These are phyloP conservation scores for Diaporthe destruens DNA, from an alignment of 2,329 filamentous ascomycete species.

Conservation along the genomic window DNA sequence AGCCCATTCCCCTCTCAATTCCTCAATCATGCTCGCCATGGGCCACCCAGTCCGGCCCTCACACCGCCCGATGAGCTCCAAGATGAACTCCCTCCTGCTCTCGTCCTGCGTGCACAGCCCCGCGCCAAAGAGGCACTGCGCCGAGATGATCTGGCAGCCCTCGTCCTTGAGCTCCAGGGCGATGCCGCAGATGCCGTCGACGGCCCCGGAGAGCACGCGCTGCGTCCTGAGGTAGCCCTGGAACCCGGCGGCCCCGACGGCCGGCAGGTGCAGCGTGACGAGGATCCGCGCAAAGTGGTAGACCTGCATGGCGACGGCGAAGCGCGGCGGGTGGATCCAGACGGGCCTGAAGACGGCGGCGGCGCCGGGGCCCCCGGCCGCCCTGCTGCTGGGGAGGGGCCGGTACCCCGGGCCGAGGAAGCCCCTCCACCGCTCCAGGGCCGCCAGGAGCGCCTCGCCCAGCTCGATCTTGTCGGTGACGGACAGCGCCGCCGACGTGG, in stretches of 20 bases:
- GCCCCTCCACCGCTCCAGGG: slow-evolving; percentile 47
- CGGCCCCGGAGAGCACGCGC: slow-evolving; percentile 58
- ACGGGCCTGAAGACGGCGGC: slow-evolving; percentile 58
- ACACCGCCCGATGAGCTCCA: slow-evolving; percentile 52
- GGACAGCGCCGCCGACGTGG: background rate
- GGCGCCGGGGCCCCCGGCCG: too few species aligned
- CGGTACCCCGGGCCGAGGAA: slow-evolving; percentile 55
- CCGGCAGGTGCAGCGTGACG: slow-evolving; percentile 64
- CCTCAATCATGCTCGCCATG: slow-evolving; percentile 48
- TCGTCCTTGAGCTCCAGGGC: slow-evolving; percentile 58
- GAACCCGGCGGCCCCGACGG: slow-evolving; percentile 59
- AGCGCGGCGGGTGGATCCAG: slow-evolving; percentile 64
- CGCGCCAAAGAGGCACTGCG: slow-evolving; percentile 58
- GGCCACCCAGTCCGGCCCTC: slow-evolving; percentile 57
- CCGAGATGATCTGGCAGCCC: slow-evolving; percentile 57
- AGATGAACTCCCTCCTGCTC: slow-evolving; percentile 52
- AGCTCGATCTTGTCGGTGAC: slow-evolving; percentile 33
- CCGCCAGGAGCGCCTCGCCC: slow-evolving; percentile 44
- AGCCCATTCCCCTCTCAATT: slow-evolving; percentile 49
- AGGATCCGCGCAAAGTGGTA: slow-evolving; percentile 65
- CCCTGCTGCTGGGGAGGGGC: slow-evolving; percentile 48
- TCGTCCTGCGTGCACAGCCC: slow-evolving; percentile 54
- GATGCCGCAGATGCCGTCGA: slow-evolving; percentile 63
- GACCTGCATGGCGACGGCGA: slow-evolving; percentile 61
- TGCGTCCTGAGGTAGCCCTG: slow-evolving; percentile 57